phyloP scores from a whole-genome alignment of 176 grass and related monocot genomes.

The Avena eriantha region DNA sequence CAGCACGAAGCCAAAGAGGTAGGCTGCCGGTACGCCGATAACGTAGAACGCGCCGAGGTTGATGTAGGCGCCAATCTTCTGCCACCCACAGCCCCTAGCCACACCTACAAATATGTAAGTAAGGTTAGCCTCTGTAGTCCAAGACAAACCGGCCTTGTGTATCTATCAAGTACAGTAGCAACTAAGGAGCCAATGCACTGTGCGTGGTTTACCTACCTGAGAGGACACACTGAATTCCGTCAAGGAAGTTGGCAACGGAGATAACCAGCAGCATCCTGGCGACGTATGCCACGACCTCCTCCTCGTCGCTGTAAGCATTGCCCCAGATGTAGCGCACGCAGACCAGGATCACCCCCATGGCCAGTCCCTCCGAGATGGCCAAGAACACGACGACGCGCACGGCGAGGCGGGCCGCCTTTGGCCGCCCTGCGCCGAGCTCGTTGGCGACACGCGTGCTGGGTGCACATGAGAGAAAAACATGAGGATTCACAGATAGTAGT shows the following conservation, averaged over 20 bases:
- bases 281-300: constrained; percentile 62
- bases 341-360: constrained; percentile 44
- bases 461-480: too few relatives aligned
- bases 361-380: constrained; percentile 43
- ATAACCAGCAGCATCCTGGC: constrained; percentile 61
- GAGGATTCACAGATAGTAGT: too few relatives aligned
- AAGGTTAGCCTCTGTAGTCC: too few relatives aligned
- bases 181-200: too few relatives aligned
- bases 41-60: constrained; percentile 74
- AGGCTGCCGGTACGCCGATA: constrained; percentile 54
- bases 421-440: constrained; percentile 68
- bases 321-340: constrained; percentile 60
- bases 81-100: constrained; percentile 75
- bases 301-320: constrained; percentile 65
- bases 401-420: constrained; percentile 46
- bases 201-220: constrained; percentile 21
- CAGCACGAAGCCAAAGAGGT: constrained; percentile 64
- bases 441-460: constrained; percentile 72
- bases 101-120: constrained; percentile 44
- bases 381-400: constrained; percentile 51
- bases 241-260: constrained; percentile 43
- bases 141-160: too few relatives aligned
- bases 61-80: constrained; percentile 64
- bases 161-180: too few relatives aligned
- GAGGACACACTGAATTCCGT: constrained; percentile 42